phyloP scores from a whole-genome alignment of 2,329 filamentous ascomycete genomes.

The Alternaria sp. region DNA sequence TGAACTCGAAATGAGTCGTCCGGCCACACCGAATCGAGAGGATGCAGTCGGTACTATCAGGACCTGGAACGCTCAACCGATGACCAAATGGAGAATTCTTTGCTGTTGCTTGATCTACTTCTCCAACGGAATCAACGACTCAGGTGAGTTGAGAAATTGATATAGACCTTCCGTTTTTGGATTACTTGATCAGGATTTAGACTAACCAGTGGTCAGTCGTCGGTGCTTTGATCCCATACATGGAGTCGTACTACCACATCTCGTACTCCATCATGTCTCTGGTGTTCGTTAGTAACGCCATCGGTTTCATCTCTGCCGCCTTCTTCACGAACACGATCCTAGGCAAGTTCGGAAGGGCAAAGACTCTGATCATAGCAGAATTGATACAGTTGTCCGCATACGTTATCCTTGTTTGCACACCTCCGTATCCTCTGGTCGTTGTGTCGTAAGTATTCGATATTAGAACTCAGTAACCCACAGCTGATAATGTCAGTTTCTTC shows the following conservation, averaged over 20 bases:
- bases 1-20: constrained; percentile 62
- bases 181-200: not conserved
- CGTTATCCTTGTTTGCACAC: constrained; percentile 68
- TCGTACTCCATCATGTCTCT: constrained; percentile 80
- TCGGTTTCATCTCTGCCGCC: constrained; percentile 77
- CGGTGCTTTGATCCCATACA: constrained; percentile 81
- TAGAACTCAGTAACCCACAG: too few relatives aligned
- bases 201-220: constrained; percentile 54
- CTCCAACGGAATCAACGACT: constrained; percentile 75
- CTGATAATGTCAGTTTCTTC: constrained; percentile 63
- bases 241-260: constrained; percentile 77
- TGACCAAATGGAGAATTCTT: constrained; percentile 74
- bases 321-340: constrained; percentile 71
- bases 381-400: constrained; percentile 66
- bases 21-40: constrained; percentile 53
- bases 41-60: constrained; percentile 58
- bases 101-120: constrained; percentile 71
- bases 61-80: constrained; percentile 63
- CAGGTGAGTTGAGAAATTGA: constrained; percentile 48
- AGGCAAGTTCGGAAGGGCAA: constrained; percentile 68
- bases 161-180: not conserved
- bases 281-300: constrained; percentile 79
- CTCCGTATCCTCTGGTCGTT: constrained; percentile 73
- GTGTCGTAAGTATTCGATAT: constrained; percentile 46
- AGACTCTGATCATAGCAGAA: constrained; percentile 66